Evolutionary conservation across 2,329 filamentous ascomycete genomes (phyloP).

Genomic region (Ceratocystis diversiconidia): DNA sequence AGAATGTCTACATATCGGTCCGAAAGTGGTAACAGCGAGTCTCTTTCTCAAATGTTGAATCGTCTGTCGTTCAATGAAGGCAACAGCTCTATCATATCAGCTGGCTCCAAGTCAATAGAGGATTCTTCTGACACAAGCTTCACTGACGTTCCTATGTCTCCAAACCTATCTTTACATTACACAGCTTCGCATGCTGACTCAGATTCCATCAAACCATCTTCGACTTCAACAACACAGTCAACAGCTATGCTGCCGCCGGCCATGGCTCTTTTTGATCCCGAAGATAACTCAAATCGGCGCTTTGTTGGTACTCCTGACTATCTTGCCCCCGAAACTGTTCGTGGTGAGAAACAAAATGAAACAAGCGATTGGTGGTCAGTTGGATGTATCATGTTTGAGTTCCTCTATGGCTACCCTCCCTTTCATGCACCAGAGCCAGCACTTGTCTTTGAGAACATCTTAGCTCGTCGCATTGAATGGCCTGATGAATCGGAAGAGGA

Average conservation of each 20-base stretch:
- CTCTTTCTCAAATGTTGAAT: slow-evolving; percentile 66
- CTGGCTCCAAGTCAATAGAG: slow-evolving; percentile 43
- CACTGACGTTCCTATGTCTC: slow-evolving; percentile 64
- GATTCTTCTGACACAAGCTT: slow-evolving; percentile 30
- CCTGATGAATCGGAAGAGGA: slow-evolving; percentile 68
- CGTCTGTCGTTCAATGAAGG: slow-evolving; percentile 60
- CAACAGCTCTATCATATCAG: slow-evolving; percentile 27
- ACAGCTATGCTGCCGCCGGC: slow-evolving; percentile 68
- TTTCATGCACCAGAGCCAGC: slow-evolving; percentile 87
- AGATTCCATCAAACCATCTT: slow-evolving; percentile 28
- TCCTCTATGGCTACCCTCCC: slow-evolving; percentile 81
- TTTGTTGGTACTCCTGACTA: slow-evolving; percentile 98
- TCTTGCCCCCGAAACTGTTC: slow-evolving; percentile 90
- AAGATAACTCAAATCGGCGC: slow-evolving; percentile 62
- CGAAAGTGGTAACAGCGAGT: slow-evolving; percentile 84
- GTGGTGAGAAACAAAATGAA: slow-evolving; percentile 87
- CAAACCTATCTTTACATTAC: slow-evolving; percentile 40
- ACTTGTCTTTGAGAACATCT: slow-evolving; percentile 90
- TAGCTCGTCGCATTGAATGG: slow-evolving; percentile 82
- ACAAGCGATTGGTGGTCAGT: slow-evolving; percentile 99
- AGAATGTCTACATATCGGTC: slow-evolving; percentile 61
- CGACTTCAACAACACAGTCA: slow-evolving; percentile 37
- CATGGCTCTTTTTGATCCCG: slow-evolving; percentile 84
- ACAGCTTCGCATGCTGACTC: slow-evolving; percentile 8
- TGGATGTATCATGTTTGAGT: slow-evolving; percentile 97